Conservation (phyloP, 805 yeast species). For the Candida sakaeoensis region DNA sequence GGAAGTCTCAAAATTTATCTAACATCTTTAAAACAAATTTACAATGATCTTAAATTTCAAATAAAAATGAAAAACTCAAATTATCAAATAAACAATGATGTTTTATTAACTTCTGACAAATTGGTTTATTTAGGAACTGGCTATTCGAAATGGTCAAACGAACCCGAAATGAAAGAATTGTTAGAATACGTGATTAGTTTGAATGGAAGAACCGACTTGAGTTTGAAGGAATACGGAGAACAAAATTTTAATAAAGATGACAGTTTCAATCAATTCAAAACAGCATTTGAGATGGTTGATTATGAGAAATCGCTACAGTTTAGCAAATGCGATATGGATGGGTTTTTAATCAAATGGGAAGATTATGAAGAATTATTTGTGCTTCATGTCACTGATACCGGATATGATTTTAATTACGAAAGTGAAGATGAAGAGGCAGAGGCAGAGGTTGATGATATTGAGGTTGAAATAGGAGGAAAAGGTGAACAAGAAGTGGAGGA, state of each 20-base stretch:
- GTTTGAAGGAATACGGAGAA: conserved; percentile 8
- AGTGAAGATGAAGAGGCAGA: conserved; percentile 9
- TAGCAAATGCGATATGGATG: conserved; percentile 14
- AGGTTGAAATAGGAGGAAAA: not conserved
- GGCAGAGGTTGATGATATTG: conserved; percentile 12
- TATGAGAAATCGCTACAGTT: conserved; percentile 15
- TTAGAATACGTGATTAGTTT: conserved; percentile 26
- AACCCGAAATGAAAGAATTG: conserved; percentile 24
- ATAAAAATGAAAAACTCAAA: conserved; percentile 25
- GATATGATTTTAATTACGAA: not conserved
- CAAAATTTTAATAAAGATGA: conserved; percentile 1
- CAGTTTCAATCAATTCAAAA: conserved; percentile 18
- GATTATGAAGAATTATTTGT: conserved; percentile 17
- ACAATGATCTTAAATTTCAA: conserved; percentile 55
- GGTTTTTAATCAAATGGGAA: conserved; percentile 21
- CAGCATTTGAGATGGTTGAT: conserved; percentile 26
- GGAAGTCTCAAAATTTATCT: conserved; percentile 26
- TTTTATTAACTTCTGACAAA: conserved; percentile 9
- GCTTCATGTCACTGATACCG: conserved; percentile 11
- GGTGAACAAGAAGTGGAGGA: not conserved
- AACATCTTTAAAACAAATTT: conserved; percentile 50
- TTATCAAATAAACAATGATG: conserved; percentile 6
- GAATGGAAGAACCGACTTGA: conserved; percentile 11
- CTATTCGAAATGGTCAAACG: conserved; percentile 28
- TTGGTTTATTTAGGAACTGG: conserved; percentile 19